Evolutionary conservation across 345 rosid genomes (phyloP), one percentile per base, ranked within the genome.

Genomic region (Raphanus raphanistrum): DNA sequence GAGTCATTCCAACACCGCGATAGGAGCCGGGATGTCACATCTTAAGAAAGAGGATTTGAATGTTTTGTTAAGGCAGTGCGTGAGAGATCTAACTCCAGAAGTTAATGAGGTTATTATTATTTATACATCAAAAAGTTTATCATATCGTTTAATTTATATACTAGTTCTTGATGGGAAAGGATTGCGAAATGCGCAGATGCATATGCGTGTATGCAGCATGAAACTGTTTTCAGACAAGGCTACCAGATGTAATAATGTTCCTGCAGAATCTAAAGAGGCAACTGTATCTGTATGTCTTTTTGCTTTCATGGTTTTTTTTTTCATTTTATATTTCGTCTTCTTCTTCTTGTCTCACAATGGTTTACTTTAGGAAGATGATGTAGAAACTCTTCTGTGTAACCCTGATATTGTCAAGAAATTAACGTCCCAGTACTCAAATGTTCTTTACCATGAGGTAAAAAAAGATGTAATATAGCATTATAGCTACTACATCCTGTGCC

Each of bases 81-180:
- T 84, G 25, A 78, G 60, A 54, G 75, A 72, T 72, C 83, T 88
- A 58, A 70, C 82, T 13, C 82, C 74, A 1, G 85, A 86, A 80
- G 86, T 86, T 79, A 84, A 86, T 36, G 89, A 88, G 91, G 96
- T 90, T 29, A 29, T 29, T 29, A 32, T 32, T 21, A 35, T 2
- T 5, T 41, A 45, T 48, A 70, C 32, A 54, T 28, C 3, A 25
- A 16, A 57, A 15, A 5, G 7, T 69, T 13, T 48, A 13, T 48
- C 3, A 13, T 55, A 27, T 63, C 8, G 29, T 48, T 74, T n/a
- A n/a, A 2, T 28, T 2, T 28, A 28, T 54, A 41, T 41, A 13
- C 1, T 57, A 55, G 45, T 28, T 7, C 8, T 10, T 31, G 66
- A 29, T 43, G 67, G 21, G 21, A 29, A 21, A 45, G 15, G 63